Evolutionary conservation across 768 basidiomycete species (phyloP).

Genomic region (Phallus indusiatus): DNA sequence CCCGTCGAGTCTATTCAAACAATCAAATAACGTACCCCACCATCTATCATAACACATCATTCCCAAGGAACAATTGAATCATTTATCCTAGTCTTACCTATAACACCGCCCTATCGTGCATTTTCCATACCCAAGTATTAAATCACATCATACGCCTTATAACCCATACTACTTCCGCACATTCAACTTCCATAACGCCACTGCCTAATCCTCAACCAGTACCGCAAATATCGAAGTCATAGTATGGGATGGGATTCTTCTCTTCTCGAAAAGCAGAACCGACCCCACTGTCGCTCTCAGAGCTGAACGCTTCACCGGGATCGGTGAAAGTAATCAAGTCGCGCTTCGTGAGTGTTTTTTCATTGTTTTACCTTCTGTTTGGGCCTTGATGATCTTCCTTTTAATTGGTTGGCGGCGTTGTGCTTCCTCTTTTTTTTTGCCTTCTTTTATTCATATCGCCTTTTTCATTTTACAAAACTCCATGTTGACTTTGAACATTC

Average conservation of each 20-base stretch:
- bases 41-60: too few species aligned
- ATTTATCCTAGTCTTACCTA: too few species aligned
- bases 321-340: conserved; percentile 28
- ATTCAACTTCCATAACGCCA: background rate
- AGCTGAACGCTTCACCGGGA: conserved; percentile 11
- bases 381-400: conserved; percentile 21
- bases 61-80: too few species aligned
- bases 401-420: conserved; percentile 24
- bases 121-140: too few species aligned
- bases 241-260: conserved; percentile 29
- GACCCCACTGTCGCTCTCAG: conserved; percentile 8
- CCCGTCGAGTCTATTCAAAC: too few species aligned
- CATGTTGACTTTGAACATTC: background rate
- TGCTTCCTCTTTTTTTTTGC: conserved; percentile 9
- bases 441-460: conserved; percentile 7
- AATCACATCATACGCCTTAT: too few species aligned
- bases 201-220: background rate
- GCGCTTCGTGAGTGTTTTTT: conserved; percentile 25
- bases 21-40: too few species aligned
- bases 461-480: background rate
- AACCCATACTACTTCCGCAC: background rate
- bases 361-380: background rate
- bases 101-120: too few species aligned
- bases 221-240: background rate
- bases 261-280: conserved; percentile 28